Base-by-base conservation (phyloP, 2,329 filamentous ascomycete species). In the Cladosporium sp. region DNA sequence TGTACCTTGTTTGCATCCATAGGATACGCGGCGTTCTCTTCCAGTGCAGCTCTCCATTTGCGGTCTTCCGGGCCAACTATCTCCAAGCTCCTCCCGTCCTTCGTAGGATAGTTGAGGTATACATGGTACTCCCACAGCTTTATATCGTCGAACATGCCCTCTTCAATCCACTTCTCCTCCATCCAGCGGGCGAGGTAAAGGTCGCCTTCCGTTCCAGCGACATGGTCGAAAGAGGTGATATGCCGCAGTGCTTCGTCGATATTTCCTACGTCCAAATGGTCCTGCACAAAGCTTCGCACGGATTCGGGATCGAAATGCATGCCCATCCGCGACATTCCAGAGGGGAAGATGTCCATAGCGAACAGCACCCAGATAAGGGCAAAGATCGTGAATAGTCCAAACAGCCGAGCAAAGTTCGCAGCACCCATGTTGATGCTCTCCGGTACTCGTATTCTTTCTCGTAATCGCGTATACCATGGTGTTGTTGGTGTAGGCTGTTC, bases 201-300 rank as follows among this genome's bases (percentile, higher is more conserved):
- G 75, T 95, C 93, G 50, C 94, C 94, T 76, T 96, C 88, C 3
- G 92, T 96, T n/a, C 94, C 94, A 2, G 91, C 94, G 62, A 97
- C 82, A 73, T 97, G 94, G 62, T 94, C 89, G 71, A 90, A 96
- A 58, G 83, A 84, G 4, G 91, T 93, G 63, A 93, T 85, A 69
- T 92, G 88, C 67, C 84, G 79, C 60, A 96, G 76, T 59, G 89
- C 89, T 40, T 89, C 86, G 63, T 85, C 83, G 71, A 81, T 80
- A 51, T 72, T 64, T 28, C 81, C 80, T 57, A 84, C 79, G 68
- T 95, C 88, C 64, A 96, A 84, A 66, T 85, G 85, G 51, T 81
- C 80, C 72, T 94, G 86, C 25, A 95, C 82, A 73, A 88, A 90
- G 59, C 84, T 79, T 58, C 90, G 85, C 59, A 97, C 85, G 62